Base-by-base conservation (phyloP, 2,329 filamentous ascomycete species). In the Penicillium sp. region DNA sequence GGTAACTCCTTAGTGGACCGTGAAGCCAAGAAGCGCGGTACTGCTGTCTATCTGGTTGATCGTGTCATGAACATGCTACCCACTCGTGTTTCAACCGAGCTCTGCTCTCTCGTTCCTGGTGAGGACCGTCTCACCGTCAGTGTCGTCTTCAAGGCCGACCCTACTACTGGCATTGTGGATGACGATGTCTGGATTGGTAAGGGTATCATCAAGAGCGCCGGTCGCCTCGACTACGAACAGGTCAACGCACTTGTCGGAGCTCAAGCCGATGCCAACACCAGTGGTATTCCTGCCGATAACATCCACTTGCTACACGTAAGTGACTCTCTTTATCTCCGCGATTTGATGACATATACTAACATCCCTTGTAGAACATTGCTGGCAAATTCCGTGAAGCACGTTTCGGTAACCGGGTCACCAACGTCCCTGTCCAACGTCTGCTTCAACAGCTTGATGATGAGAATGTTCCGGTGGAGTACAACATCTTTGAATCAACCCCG, bases 1-100 rank as follows among this genome's bases (percentile, higher is more conserved):
- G 82, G 88, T 45, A 96, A 95, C 79, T 96, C 92, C 14, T 84
- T 97, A 43, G 92, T 97, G 47, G 94, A 99, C 68, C 88, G 94
- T 44, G 94, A 99, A 76, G 94, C 94, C 10, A 96, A 94, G 84
- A 99, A 97, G 82, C 90, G 94, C 62, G 93, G 93, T 57, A 97
- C 92, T 53, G 92, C 92, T 34, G 94, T 99, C 22, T 95, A 97
- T 70, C 82, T 99, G 59, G 88, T 96, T 77, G 94, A 96, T 78
- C 87, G 92, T 78, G 88, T 79, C 80, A 93, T 84, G 81, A 93
- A 80, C 67, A 87, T 99, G 82, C 84, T 99, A 36, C 94, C 94
- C 13, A 82, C 89, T 1, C 92, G 90, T 75, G 81, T 99, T 58
- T 88, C 92, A 7, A 84, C 86, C 16, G 92, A 97, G 62, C 82